These are phyloP conservation scores for Trifolium repens DNA, from an alignment of 306 rosid species.

Conservation along the genomic window DNA sequence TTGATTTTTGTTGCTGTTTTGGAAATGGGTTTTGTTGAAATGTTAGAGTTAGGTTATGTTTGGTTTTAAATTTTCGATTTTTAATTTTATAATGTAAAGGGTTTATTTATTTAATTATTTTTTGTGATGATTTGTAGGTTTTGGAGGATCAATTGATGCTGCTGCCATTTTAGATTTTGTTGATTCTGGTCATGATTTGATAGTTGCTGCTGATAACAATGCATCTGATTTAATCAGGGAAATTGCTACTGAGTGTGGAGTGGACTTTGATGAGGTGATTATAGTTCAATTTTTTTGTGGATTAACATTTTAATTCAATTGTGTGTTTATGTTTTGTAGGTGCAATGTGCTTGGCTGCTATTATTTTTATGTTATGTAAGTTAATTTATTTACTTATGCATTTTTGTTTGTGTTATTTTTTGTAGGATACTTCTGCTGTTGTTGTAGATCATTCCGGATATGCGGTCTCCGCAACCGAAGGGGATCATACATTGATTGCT, in stretches of 20 bases:
- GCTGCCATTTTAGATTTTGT: slow-evolving; percentile 88
- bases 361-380: slow-evolving; percentile 16
- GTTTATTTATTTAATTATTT: not conserved
- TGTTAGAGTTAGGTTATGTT: not conserved
- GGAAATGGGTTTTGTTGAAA: not conserved
- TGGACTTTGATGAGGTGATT: slow-evolving; percentile 95
- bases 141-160: slow-evolving; percentile 86
- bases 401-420: slow-evolving; percentile 13
- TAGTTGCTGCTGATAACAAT: slow-evolving; percentile 72
- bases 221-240: slow-evolving; percentile 91
- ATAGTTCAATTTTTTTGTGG: not conserved
- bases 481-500: slow-evolving; percentile 92
- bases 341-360: slow-evolving; percentile 22
- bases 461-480: slow-evolving; percentile 77
- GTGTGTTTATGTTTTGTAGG: slow-evolving; percentile 12
- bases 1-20: slow-evolving; percentile 12
- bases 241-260: slow-evolving; percentile 85
- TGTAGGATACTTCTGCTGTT: slow-evolving; percentile 70
- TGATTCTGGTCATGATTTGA: slow-evolving; percentile 94
- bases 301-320: not conserved
- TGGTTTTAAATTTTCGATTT: slow-evolving; percentile 1
- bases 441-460: slow-evolving; percentile 90
- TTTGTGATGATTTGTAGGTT: slow-evolving; percentile 52
- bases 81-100: not conserved
- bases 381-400: not conserved